A percentile compares a stretch with the other conserved stretches of the same genome.
Evolutionary conservation across 179 eudicot genomes (phyloP).

Genomic region (Heliamphora pulchella): DNA sequence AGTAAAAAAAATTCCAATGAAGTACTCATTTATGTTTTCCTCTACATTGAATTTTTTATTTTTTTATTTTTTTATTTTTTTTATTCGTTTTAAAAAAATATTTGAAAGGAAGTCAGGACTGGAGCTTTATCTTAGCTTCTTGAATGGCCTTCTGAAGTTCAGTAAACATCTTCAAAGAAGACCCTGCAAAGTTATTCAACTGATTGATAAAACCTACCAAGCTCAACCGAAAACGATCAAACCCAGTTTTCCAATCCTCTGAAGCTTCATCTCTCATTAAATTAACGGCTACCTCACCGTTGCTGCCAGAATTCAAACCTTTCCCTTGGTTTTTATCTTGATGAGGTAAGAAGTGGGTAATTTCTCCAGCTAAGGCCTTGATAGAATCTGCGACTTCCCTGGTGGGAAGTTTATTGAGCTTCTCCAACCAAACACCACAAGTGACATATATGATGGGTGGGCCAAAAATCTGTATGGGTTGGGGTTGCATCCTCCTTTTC

Average conservation of each 20-base stretch:
- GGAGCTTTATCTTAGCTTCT: slow-evolving; percentile 44
- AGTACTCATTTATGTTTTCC: background rate
- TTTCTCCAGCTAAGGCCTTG: slow-evolving; percentile 51
- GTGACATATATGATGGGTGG: slow-evolving; percentile 80
- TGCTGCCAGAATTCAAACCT: slow-evolving; percentile 20
- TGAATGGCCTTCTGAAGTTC: slow-evolving; percentile 49
- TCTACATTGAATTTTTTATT: background rate
- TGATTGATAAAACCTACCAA: slow-evolving; percentile 49
- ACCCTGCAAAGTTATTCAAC: slow-evolving; percentile 48
- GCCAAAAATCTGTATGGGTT: slow-evolving; percentile 36
- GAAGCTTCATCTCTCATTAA: slow-evolving; percentile 33
- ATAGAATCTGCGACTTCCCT: slow-evolving; percentile 45
- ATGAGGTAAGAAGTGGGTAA: slow-evolving; percentile 52
- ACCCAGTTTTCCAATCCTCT: slow-evolving; percentile 39
- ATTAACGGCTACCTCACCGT: slow-evolving; percentile 28
- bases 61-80: background rate
- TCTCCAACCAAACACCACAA: slow-evolving; percentile 69
- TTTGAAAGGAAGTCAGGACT: slow-evolving; percentile 1
- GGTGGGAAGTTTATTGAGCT: slow-evolving; percentile 37
- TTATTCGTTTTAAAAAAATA: too few relatives aligned
- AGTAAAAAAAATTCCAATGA: background rate
- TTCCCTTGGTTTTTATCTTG: slow-evolving; percentile 73
- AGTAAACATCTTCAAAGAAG: slow-evolving; percentile 45
- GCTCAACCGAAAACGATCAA: slow-evolving; percentile 43
- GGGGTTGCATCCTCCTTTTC: slow-evolving; percentile 31